Evolutionary conservation across 202 grass and related monocot genomes (phyloP), one percentile per base, ranked within the genome.

Genomic region (Carex sylvatica): DNA sequence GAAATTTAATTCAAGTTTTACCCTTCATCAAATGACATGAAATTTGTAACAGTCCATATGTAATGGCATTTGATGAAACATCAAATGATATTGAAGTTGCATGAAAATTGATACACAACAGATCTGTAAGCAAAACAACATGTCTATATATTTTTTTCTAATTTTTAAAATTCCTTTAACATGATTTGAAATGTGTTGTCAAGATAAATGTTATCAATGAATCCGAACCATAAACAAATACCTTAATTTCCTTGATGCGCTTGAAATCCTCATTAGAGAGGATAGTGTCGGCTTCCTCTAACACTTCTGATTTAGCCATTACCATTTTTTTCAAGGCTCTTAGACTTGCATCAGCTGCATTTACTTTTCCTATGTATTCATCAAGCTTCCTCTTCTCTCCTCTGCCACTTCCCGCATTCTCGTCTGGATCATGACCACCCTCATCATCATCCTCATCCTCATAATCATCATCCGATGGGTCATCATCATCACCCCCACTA

Each of bases 231-330:
- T 31, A 40, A 52, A 72, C 19, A 12, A 83, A 80, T 80, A 95
- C 95, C 95, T 93, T 94, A 20, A 93, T 88, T 70, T 93, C 95
- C 84, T 89, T 98, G 38, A 98, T 95, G 59, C 84, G 95, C 70
- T 86, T 88, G 82, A 93, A 98, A 70, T 98, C 95, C 61, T 98
- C 92, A 76, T 98, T 92, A 1, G 91, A 95, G n/a, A 95, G 87
- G 80, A 98, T 93, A 83, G 87, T 85, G 70, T 90, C 88, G 55
- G 87, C 71, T 90, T 93, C 92, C 65, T 86, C 86, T 2, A 46
- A 80, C 47, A 86, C 59, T 55, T 61, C 33, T 59, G 83, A 81
- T 76, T 86, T 88, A 76, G 80, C 73, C 85, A 83, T 88, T 58
- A 89, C 91, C 24, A 98, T 68, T 79, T 78, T 98, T 86, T 98